Conservation (phyloP, 148 eudicot genomes). For the Rhododendron vialii region DNA sequence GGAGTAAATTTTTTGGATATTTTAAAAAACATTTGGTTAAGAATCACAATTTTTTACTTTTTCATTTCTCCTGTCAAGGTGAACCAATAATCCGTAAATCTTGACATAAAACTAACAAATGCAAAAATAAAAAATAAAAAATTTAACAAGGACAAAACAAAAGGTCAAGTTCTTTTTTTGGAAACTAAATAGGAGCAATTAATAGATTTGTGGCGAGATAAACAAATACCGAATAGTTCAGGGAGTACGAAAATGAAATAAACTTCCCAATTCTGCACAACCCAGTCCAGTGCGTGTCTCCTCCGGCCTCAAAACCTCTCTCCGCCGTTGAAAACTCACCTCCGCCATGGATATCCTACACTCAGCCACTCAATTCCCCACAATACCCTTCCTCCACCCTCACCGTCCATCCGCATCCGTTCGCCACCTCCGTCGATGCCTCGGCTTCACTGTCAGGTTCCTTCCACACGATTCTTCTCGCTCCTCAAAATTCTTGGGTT, state of each 20-base stretch:
- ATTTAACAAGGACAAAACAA: no score
- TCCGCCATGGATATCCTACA: conserved; percentile 48
- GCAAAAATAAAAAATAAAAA: no score
- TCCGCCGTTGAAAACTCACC: not conserved
- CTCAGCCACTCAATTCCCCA: conserved; percentile 18
- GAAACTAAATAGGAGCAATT: no score
- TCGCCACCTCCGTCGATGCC: conserved; percentile 24
- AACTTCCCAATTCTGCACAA: not conserved
- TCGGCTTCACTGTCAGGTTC: conserved; percentile 41
- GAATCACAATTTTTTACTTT: no score
- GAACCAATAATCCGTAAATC: no score
- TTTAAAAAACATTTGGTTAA: no score
- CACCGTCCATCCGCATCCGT: conserved; percentile 20
- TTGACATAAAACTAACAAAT: no score
- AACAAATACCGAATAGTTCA: not conserved
- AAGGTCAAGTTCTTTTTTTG: no score
- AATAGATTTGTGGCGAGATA: no score
- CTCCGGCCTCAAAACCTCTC: not conserved
- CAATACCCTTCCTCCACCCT: not conserved
- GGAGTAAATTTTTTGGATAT: no score
- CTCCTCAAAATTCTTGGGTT: conserved; percentile 13
- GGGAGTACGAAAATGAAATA: not conserved
- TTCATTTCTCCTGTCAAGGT: no score
- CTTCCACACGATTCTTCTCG: not conserved
- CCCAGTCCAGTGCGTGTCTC: not conserved